Evolutionary conservation across 768 basidiomycete genomes (phyloP).

Genomic region (Pleurotus eryngii): DNA sequence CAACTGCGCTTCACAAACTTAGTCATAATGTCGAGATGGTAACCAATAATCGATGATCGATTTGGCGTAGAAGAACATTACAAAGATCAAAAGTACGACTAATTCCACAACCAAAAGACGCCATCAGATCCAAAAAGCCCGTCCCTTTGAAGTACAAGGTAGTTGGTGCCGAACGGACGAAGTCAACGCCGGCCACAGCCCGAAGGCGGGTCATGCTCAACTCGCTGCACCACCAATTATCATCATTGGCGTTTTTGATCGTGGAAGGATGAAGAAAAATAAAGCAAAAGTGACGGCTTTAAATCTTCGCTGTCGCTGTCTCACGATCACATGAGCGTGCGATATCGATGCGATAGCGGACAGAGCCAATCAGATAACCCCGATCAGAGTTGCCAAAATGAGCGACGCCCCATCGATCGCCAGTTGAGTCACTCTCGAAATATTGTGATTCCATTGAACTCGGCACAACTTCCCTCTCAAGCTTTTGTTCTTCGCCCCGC

Average conservation of each 20-base stretch:
- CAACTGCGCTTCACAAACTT: not conserved
- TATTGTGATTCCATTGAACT: not conserved
- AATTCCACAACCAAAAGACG: slow-evolving; percentile 29
- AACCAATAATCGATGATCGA: too few species aligned
- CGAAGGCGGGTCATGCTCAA: slow-evolving; percentile 44
- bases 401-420: not conserved
- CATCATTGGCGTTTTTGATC: slow-evolving; percentile 49
- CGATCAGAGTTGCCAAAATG: slow-evolving; percentile 1
- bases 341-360: too few species aligned
- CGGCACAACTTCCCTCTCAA: not conserved
- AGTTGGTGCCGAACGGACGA: slow-evolving; percentile 61
- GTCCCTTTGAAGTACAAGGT: slow-evolving; percentile 62
- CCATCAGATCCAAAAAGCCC: slow-evolving; percentile 54
- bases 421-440: not conserved
- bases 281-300: not conserved
- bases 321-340: not conserved
- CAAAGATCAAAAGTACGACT: too few species aligned
- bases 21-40: too few species aligned
- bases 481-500: not conserved
- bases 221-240: slow-evolving; percentile 55
- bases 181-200: slow-evolving; percentile 49
- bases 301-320: not conserved
- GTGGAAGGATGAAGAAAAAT: slow-evolving; percentile 40
- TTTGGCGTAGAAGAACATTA: too few species aligned
- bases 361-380: slow-evolving; percentile 1